phyloP scores from a whole-genome alignment of 495 filamentous ascomycete genomes.

The Symbiotaphrina buchneri region DNA sequence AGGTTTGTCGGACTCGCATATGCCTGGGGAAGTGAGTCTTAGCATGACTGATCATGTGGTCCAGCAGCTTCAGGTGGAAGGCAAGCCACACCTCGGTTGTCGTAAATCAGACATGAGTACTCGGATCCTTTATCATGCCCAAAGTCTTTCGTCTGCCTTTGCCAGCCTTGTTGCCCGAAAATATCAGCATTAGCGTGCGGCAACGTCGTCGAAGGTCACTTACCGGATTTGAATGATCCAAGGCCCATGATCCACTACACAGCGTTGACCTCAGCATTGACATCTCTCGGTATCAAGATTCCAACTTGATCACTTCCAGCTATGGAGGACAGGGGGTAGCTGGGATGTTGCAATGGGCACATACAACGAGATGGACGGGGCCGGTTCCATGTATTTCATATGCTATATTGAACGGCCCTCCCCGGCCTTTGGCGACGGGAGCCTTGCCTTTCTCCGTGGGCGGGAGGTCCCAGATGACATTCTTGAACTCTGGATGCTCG shows the following conservation, averaged over 20 bases:
- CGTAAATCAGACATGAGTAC: constrained; percentile 51
- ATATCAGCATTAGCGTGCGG: no score
- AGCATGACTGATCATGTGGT: no score
- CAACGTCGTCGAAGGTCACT: no score
- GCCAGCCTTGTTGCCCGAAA: no score
- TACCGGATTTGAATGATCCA: constrained; percentile 31
- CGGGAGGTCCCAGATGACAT: constrained; percentile 38
- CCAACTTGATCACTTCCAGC: background rate
- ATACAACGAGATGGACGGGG: constrained; percentile 43
- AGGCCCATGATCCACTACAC: constrained; percentile 39
- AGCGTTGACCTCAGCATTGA: constrained; percentile 3
- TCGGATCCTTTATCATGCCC: constrained; percentile 40
- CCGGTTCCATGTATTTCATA: constrained; percentile 68
- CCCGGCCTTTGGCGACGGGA: constrained; percentile 37
- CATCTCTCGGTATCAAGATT: background rate
- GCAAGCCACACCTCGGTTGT: constrained; percentile 44
- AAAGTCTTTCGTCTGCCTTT: constrained; percentile 55
- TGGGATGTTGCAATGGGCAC: constrained; percentile 10
- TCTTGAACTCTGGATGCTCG: constrained; percentile 24
- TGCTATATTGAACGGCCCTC: constrained; percentile 44
- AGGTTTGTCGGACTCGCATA: constrained; percentile 59
- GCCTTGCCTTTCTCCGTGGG: constrained; percentile 30
- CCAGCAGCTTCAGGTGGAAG: no score
- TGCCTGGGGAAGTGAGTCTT: constrained; percentile 21
- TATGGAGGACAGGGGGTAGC: background rate